Evolutionary conservation across 208 protist genomes (phyloP), one percentile per base, ranked within the genome.

Genomic region (Trypanosoma theileri): DNA sequence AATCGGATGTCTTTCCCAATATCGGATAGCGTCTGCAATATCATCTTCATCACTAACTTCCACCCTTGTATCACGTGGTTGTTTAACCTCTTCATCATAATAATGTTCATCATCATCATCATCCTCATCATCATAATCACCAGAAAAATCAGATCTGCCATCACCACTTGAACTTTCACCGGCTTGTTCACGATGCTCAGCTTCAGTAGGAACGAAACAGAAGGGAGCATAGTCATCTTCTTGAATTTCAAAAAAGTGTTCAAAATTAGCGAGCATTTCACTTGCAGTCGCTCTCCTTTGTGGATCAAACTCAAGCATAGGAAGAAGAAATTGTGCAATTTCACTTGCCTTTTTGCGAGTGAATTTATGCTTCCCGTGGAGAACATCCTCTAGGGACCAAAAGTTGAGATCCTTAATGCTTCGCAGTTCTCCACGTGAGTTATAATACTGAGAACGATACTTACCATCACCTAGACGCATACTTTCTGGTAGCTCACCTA

Each of bases 321-420:
- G 96, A 42, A 96, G 73, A 17, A 99, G 70, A 77, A 99, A 99
- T 22, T 94, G 71, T 11, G 84, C 80, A 53, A 99, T 94, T 62
- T 96, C 84, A 17, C 73, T 74, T 6, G 97, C 96, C 69, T 98
- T 96, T 40, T 92, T 68, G 7, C 52, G 50, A 1, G 77, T 84
- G 66, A 98, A 98, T 54, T 88, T 84, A 74, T 99, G 98, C 40
- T 97, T 96, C 46, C 96, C 77, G 52, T 94, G 74, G 11, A 99
- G 84, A 11, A 99, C 83, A 50, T 84, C 94, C 85, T 90, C 92
- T 16, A 93, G 68, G 17, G 69, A 73, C 83, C 86, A 92, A 69
- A 90, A 94, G 51, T 86, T 73, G 35, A 92, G 70, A 28, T 91
- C 80, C 22, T 88, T 89, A 62, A 92, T 97, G 79, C 84, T 96